Evolutionary conservation across 2,329 filamentous ascomycete genomes (phyloP), one percentile per base, ranked within the genome.

Genomic region (Arthroderma uncinatum): DNA sequence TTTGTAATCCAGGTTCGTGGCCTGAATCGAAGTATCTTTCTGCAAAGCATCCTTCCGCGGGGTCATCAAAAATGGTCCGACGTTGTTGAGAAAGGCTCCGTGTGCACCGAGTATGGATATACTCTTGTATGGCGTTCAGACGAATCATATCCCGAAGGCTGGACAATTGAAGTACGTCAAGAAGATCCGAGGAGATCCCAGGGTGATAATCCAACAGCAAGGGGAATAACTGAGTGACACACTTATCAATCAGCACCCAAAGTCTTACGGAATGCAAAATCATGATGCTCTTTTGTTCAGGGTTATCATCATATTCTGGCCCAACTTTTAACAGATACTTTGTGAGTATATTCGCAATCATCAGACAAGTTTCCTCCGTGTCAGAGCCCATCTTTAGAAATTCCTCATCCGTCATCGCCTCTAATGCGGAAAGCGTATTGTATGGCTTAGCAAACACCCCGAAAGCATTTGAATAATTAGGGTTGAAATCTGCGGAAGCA

Each of bases 111-210:
- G 57, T 14, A 0, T 65, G 55, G 1, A 86, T 64, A 58, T 85
- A 77, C 0, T 16, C 48, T 55, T 84, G 79, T 0, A 85, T 70
- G 0, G 59, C 53, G 1, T 74, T 70, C 0, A 86, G 71, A 0
- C 79, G 75, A 0, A 63, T 28, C 75, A 87, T 77, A 8, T 82
- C 77, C 1, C 63, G 42, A 0, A 69, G 60, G 0, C 65, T 67
- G 0, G 76, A 68, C 0, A 87, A 61, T 2, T 82, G 78, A 0
- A 87, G 69, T 2, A 76, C 70, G 62, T 86, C 76, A 0, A 87
- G 67, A 0, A 79, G 63, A 2, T 76, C 70, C 0, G 77, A 67
- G 0, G 66, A 60, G 50, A 87, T 79, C 0, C 72, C 69, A 0
- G 82, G 79, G 10, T 78, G 71, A 55, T 78, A 83, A 0, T 79